Evolutionary conservation across 768 basidiomycete species (phyloP).

Genomic region (Russula compacta): DNA sequence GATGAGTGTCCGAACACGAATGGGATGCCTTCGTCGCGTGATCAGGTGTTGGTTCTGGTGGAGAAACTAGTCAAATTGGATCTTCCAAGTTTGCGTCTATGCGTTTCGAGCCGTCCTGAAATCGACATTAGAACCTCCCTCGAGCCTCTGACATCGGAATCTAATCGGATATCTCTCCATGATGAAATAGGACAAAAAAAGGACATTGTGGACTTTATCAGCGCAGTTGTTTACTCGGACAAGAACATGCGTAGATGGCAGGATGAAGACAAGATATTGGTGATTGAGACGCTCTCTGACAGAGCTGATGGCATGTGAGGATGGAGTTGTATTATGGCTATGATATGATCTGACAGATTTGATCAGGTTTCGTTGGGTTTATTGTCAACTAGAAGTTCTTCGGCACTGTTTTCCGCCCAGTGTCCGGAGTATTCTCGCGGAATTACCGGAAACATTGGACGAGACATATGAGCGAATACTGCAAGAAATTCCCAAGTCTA

Average conservation of each 20-base stretch:
- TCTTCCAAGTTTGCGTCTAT: not conserved
- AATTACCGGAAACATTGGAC: not conserved
- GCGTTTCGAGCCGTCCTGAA: not conserved
- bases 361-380: not conserved
- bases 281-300: not conserved
- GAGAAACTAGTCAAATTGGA: not conserved
- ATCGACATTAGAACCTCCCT: not conserved
- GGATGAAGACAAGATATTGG: not conserved
- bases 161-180: not conserved
- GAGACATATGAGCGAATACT: not conserved
- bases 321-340: not conserved
- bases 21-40: not conserved
- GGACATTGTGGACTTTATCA: not conserved
- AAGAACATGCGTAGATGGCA: not conserved
- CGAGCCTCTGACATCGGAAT: not conserved
- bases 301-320: not conserved
- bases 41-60: not conserved
- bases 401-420: not conserved
- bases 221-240: not conserved
- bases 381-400: not conserved
- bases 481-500: not conserved
- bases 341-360: not conserved
- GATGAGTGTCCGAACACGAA: not conserved
- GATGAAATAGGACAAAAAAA: not conserved
- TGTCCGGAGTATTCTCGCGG: not conserved